Evolutionary conservation across 306 rosid species (phyloP).

Genomic region (Casuarina cunninghamiana): DNA sequence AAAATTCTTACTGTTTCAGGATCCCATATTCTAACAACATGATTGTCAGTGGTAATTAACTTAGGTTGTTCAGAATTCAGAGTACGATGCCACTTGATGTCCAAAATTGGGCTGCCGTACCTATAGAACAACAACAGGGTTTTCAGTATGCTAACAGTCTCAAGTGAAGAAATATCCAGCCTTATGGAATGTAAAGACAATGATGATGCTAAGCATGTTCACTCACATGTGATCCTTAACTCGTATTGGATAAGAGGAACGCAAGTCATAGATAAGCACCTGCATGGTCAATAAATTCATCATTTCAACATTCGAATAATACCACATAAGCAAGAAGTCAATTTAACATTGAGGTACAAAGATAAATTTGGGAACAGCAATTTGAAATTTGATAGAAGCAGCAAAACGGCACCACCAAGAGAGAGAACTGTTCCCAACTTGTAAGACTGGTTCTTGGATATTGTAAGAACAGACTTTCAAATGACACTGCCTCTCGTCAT

Average conservation of each 20-base stretch:
- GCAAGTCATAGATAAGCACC: conserved; percentile 90
- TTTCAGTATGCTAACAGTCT: conserved; percentile 21
- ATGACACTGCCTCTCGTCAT: neutral
- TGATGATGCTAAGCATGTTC: conserved; percentile 21
- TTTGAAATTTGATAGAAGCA: neutral
- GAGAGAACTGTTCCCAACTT: neutral
- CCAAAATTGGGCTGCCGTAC: conserved; percentile 89
- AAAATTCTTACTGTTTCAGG: conserved; percentile 66
- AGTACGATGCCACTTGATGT: conserved; percentile 92
- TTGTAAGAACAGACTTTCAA: neutral
- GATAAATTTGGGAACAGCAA: neutral
- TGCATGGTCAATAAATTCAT: conserved; percentile 37
- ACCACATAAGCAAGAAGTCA: neutral
- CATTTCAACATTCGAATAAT: neutral
- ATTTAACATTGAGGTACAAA: neutral
- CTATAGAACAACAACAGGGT: conserved; percentile 38
- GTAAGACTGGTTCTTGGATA: neutral
- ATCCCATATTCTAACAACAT: conserved; percentile 87
- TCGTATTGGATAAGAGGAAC: conserved; percentile 70
- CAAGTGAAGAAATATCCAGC: neutral
- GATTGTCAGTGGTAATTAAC: conserved; percentile 77
- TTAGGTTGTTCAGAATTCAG: conserved; percentile 67
- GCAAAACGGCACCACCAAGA: neutral
- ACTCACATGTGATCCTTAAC: conserved; percentile 89
- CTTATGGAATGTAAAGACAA: neutral